These are phyloP conservation scores for Moesziomyces parantarcticus DNA, from an alignment of 1,284 basidiomycete genomes.

Conservation along the genomic window DNA sequence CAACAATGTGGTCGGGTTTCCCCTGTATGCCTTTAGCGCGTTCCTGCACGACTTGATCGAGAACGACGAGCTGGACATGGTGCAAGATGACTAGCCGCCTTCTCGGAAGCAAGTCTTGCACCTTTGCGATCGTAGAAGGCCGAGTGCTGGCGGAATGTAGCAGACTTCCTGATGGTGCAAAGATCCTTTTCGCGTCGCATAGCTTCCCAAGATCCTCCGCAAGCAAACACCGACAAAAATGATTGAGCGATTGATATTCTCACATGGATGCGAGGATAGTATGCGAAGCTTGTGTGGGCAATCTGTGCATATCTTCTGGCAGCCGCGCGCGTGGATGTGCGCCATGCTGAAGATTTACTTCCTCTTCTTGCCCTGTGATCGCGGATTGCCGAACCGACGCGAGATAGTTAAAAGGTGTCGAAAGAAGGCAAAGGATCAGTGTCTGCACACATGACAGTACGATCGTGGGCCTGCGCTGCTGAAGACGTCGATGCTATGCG, in stretches of 20 bases:
- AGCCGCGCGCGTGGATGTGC: no score
- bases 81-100: constrained; percentile 28
- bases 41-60: constrained; percentile 62
- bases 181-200: neutral
- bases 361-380: constrained; percentile 47
- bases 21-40: constrained; percentile 65
- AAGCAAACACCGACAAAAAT: neutral
- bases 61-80: constrained; percentile 61
- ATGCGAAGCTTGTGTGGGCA: neutral
- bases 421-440: neutral
- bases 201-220: neutral
- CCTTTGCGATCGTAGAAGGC: no score
- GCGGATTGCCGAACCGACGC: neutral
- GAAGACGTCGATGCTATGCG: constrained; percentile 3
- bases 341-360: constrained; percentile 2
- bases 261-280: constrained; percentile 3
- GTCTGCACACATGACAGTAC: no score
- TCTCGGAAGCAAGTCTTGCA: no score
- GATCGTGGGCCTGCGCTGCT: no score
- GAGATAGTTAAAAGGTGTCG: neutral
- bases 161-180: neutral
- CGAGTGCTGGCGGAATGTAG: no score
- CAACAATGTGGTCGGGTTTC: constrained; percentile 91
- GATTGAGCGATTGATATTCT: constrained; percentile 6
- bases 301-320: neutral